Evolutionary conservation across 2,329 filamentous ascomycete species (phyloP), one percentile per base, ranked within the genome.

Genomic region (Pseudopyricularia cyperi): DNA sequence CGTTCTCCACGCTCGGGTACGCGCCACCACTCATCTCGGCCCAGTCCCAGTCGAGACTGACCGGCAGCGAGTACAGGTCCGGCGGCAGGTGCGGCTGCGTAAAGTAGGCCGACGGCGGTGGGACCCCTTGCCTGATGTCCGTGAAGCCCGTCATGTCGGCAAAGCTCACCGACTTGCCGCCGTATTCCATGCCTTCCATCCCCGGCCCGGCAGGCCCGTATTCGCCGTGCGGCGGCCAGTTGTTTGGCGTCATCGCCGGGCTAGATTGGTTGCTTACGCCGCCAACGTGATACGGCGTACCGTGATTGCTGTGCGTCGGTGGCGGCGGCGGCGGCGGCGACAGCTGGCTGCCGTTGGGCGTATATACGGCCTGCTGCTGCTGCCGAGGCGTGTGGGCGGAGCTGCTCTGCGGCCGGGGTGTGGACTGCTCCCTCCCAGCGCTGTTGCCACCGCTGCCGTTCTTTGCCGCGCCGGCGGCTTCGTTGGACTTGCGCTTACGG

Each of bases 11-110:
- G 26, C 75, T 75, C 11, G 80, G 79, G 58, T 83, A 83, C 2
- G 74, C 72, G 9, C 79, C 80, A n/a, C 79, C 79, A 32, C 77
- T 82, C 73, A 83, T 81, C 64, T 83, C 80, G 1, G 79, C 79
- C 77, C 79, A 83, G 61, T 79, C 89, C 89, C 90, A 96, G 63
- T 97, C 91, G 22, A 97, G 76, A 3, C 88, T 94, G 83, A 95
- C 95, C 1, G 91, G 90, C 79, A 97, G 83, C 65, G 91, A 86
- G 82, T 93, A 98, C 26, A 97, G 68, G 67, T 97, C 93, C 60
- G 91, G 89, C 4, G 93, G 91, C 22, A 97, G 80, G 61, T 95
- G 85, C 0, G 90, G 90, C 58, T 94, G 87, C 61, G 90, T 85
- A 62, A 90, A 89, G 7, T 61, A 49, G 3, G 62, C 62, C 17